Evolutionary conservation across 331 rosid genomes (phyloP), one percentile per base, ranked within the genome.

Genomic region (Erythrophleum ivorense): DNA sequence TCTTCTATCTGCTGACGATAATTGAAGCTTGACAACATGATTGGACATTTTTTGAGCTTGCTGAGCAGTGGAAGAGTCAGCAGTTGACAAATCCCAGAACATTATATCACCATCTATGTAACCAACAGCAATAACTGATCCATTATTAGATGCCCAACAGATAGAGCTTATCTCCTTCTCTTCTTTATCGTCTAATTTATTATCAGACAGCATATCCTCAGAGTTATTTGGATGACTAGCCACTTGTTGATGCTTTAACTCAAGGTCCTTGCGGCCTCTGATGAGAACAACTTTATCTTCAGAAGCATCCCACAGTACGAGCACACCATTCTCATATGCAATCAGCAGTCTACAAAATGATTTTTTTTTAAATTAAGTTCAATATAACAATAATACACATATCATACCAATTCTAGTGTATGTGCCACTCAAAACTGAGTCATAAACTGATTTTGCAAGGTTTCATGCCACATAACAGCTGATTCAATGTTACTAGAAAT

Each of bases 91-190:
- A 76, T 92, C 90, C 98, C 97, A 94, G 82, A 94, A 89, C 85
- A 92, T 83, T 86, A 94, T 91, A 88, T 94, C 98, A 85, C 97
- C 98, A 82, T 94, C 97, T 74, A 92, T 85, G 45, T 94, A 94
- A 82, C 98, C 97, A 81, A 91, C 95, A 21, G 88, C 95, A 73
- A 91, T 84, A 76, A 90, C 74, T 24, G 91, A 91, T 75, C 98
- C 98, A 82, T 84, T 83, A 83, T 85, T 85, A 83, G 95, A 88
- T 81, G 87, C 97, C 98, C 97, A 92, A 82, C 97, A 94, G 83
- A 94, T 86, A 81, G 91, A 83, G 86, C 95, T 86, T 82, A 92
- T 92, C 84, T 92, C 98, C 84, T 94, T 94, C 85, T 84, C 83
- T 77, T 85, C 84, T 81, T 87, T 80, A 48, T 83, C 65, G 14